Base-by-base conservation (phyloP, 202 grass and related monocot genomes). In the Saccharum hybrid region DNA sequence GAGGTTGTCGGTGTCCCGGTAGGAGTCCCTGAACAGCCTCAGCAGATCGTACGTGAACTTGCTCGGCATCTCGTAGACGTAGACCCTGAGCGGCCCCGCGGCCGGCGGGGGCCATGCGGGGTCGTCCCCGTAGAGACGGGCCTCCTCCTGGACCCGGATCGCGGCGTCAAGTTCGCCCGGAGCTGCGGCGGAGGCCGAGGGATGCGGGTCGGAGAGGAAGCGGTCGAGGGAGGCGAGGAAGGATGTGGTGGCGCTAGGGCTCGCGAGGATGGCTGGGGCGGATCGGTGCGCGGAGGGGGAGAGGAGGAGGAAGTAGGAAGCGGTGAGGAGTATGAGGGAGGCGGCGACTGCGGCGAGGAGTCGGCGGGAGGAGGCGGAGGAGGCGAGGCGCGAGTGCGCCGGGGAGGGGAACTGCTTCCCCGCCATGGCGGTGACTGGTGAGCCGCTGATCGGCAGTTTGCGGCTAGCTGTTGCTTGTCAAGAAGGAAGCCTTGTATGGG, bases 41-140 rank as follows among this genome's bases (percentile, higher is more conserved):
- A 99, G 91, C 76, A 99, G 81, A 81, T 99, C 96, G 85, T 94
- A 92, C 5, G 96, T 96, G 88, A 99, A 96, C 71, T 96, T 99
- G 64, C 77, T 51, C 59, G 96, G 96, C 96, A 99, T 99, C 86
- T 94, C 92, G 90, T 98, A 94, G n/a, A 99, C 93, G 81, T 94
- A 96, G 39, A 96, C 93, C 89, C 86, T 88, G 66, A 96, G 83
- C 78, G 89, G 93, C 68, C 72, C 57, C 62, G 82, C 81, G 21
- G 79, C 84, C 10, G 71, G 71, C 28, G 88, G 71, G 23, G 84
- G 82, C 82, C 90, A 94, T 2, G 78, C 85, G 16, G 85, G 57
- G 18, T 51, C 48, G 48, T 86, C 70, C 12, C 83, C 85, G 62
- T 93, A 90, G 18, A 97, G 68, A 73, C 88, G 79, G 41, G 72